Base-by-base conservation (phyloP, 2,329 filamentous ascomycete genomes). In the Catunica adiposa region DNA sequence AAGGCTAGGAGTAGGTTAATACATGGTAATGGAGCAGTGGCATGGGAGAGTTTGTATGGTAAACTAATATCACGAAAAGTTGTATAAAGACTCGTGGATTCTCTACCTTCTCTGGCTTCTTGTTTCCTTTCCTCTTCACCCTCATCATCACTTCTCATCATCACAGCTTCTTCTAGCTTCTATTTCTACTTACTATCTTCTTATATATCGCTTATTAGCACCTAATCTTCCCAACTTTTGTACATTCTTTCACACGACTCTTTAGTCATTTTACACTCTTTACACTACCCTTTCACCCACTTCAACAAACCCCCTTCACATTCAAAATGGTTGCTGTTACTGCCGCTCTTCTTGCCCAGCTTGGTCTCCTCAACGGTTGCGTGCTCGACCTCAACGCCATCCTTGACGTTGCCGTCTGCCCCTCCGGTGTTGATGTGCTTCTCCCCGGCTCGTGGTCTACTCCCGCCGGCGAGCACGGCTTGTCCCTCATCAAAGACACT, bases 251-350 rank as follows among this genome's bases (percentile, higher is more conserved):
- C 20, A 11, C 34, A 3, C 46, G 22, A 48, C 23, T 20, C n/a
- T 34, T n/a, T 25, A 29, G 50, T 46, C 44, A 14, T 23, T 54
- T 40, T 31, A 17, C 17, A n/a, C 34, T 42, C 20, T 51, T n/a
- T 25, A 11, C 11, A n/a, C 9, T 22, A 53, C 22, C 26, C 15
- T 29, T 48, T 25, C 29, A 15, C 42, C n/a, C 34, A 42, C 20
- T 26, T 42, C 17, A n/a, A 8, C 25, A 7, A 1, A 2, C 0
- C 11, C 20, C 23, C n/a, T n/a, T n/a, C n/a, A n/a, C 3, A 46
- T 38, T 54, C 57, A 58, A 48, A 58, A 58, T 58, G 57, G 57
- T 58, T 56, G 57, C 57, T 23, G 26, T 58, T 31, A 25, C 42
- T 25, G 31, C 51, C 40, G 48, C 44, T 38, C 34, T 51, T 22